A percentile compares a stretch with the other conserved stretches of the same genome.
These are phyloP conservation scores for Phlegmacium glaucopus DNA, from an alignment of 768 basidiomycete genomes.

Conservation along the genomic window DNA sequence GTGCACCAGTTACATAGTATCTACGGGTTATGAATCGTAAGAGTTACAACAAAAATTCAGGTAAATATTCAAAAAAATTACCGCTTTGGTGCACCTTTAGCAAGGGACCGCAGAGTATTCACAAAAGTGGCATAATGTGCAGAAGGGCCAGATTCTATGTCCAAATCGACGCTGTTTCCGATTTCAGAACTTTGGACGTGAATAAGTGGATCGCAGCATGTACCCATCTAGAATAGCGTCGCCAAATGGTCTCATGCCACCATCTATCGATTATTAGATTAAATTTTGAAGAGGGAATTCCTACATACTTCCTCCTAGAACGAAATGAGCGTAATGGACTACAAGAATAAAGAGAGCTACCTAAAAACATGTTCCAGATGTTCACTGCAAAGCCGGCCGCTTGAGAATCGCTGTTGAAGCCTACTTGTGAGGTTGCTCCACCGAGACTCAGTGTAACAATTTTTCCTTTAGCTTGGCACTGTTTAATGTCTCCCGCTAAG, in stretches of 20 bases:
- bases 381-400: slow-evolving; percentile 53
- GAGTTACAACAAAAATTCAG: too few relatives aligned
- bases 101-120: slow-evolving; percentile 45
- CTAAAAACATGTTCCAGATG: slow-evolving; percentile 72
- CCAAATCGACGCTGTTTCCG: slow-evolving; percentile 53
- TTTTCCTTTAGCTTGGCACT: slow-evolving; percentile 63
- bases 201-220: background rate
- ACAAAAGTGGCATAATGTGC: slow-evolving; percentile 52
- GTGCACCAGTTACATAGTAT: slow-evolving; percentile 62
- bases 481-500: slow-evolving; percentile 57
- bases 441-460: slow-evolving; percentile 51
- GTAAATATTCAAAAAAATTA: slow-evolving; percentile 12
- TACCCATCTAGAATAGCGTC: slow-evolving; percentile 68
- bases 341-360: slow-evolving; percentile 18
- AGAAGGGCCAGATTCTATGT: slow-evolving; percentile 61
- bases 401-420: slow-evolving; percentile 51
- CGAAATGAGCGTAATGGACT: background rate
- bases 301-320: slow-evolving; percentile 29
- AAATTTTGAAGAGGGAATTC: background rate
- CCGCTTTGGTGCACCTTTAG: slow-evolving; percentile 47
- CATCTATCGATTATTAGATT: slow-evolving; percentile 18
- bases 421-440: slow-evolving; percentile 55
- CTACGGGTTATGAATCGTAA: slow-evolving; percentile 20
- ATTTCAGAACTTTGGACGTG: background rate
- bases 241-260: slow-evolving; percentile 61